A percentile compares a stretch with the other conserved stretches of the same genome.
phyloP scores from a whole-genome alignment of 2,329 filamentous ascomycete species.

The Ophiostoma himal-ulmi region DNA sequence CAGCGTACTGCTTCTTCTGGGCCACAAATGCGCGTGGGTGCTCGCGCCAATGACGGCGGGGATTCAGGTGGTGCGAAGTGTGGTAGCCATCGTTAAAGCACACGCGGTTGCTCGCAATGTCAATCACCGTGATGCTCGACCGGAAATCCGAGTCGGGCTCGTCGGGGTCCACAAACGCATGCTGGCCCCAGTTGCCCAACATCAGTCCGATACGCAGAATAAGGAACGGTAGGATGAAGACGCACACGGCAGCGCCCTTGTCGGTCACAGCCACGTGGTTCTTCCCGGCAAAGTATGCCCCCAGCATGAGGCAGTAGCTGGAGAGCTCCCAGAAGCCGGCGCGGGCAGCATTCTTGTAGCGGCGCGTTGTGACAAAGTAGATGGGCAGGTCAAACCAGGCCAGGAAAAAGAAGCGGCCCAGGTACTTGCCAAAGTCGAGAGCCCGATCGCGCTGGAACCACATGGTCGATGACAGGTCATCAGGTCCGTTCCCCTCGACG shows the following conservation, averaged over 20 bases:
- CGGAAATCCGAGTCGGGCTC: slow-evolving; percentile 73
- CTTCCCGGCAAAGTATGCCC: slow-evolving; percentile 32
- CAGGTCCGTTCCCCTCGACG: slow-evolving; percentile 69
- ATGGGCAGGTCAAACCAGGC: slow-evolving; percentile 69
- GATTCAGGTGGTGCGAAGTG: slow-evolving; percentile 75
- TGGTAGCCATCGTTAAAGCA: slow-evolving; percentile 82
- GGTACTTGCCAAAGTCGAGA: slow-evolving; percentile 62
- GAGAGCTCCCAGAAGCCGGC: slow-evolving; percentile 56
- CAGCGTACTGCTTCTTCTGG: slow-evolving; percentile 60
- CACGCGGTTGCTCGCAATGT: slow-evolving; percentile 71
- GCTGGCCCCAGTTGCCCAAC: slow-evolving; percentile 80
- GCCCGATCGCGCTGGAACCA: slow-evolving; percentile 67
- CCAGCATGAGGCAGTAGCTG: slow-evolving; percentile 49
- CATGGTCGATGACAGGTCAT: slow-evolving; percentile 70
- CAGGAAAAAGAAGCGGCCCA: slow-evolving; percentile 66
- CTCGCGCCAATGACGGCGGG: slow-evolving; percentile 72
- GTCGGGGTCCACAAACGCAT: slow-evolving; percentile 69
- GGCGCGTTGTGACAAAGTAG: slow-evolving; percentile 64
- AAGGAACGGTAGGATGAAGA: slow-evolving; percentile 60
- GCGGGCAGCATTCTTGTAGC: slow-evolving; percentile 48
- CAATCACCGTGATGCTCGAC: slow-evolving; percentile 72
- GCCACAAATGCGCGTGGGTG: slow-evolving; percentile 68
- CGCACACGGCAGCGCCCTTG: slow-evolving; percentile 54
- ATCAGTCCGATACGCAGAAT: slow-evolving; percentile 66
- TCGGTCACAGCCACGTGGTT: slow-evolving; percentile 41